Evolutionary conservation across 1,284 basidiomycete species (phyloP).

Genomic region (Fomitiporia mediterranea): DNA sequence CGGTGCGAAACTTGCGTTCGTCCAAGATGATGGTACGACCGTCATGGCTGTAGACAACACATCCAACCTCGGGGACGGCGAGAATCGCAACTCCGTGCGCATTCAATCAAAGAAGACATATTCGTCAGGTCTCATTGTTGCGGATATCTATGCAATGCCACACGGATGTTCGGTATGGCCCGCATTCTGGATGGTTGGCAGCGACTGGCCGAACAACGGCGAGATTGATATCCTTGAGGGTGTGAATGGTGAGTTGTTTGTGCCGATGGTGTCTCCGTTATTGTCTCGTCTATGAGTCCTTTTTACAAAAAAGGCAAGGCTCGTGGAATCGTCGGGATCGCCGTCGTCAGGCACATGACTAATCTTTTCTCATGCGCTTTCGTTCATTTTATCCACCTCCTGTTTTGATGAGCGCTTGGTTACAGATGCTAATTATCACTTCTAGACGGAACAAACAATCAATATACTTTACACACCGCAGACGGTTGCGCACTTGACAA

Average conservation of each 20-base stretch:
- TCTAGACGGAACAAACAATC: conserved; percentile 41
- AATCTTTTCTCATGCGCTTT: neutral
- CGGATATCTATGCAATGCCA: conserved; percentile 75
- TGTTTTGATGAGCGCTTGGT: too few species aligned
- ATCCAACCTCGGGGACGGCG: conserved; percentile 44
- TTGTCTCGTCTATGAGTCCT: neutral
- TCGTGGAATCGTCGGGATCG: neutral
- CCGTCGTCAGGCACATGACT: neutral
- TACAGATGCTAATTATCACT: neutral
- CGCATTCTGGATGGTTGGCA: conserved; percentile 59
- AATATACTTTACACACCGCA: conserved; percentile 66
- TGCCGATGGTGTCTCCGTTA: neutral
- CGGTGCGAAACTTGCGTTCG: conserved; percentile 49
- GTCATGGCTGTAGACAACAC: conserved; percentile 62
- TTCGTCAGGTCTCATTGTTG: conserved; percentile 68
- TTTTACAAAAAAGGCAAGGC: too few species aligned
- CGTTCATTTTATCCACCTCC: neutral
- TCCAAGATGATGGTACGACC: conserved; percentile 48
- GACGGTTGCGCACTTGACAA: conserved; percentile 50
- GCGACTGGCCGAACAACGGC: conserved; percentile 66
- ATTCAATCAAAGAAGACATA: conserved; percentile 66
- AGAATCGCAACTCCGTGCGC: conserved; percentile 65
- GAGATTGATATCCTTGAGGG: conserved; percentile 76
- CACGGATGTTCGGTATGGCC: conserved; percentile 81
- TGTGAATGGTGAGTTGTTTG: conserved; percentile 42